These are phyloP conservation scores for Botrytis sinoallii DNA, from an alignment of 2,329 filamentous ascomycete species.

Conservation along the genomic window DNA sequence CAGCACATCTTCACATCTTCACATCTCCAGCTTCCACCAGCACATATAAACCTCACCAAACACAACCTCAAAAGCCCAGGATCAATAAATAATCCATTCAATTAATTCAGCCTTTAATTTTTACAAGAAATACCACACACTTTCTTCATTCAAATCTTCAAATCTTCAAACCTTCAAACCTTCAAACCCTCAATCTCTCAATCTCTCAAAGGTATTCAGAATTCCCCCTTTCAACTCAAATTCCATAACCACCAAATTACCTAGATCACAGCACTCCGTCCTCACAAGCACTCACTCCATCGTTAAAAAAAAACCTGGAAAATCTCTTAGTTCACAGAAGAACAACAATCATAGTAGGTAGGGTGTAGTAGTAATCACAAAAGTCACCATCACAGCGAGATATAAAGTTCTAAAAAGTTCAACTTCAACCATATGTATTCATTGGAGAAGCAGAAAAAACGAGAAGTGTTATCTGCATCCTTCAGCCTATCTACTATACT, in stretches of 20 bases:
- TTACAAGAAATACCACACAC: background rate
- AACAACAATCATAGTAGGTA: background rate
- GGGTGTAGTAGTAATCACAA: background rate
- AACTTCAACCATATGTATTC: constrained; percentile 12
- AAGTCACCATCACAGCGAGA: background rate
- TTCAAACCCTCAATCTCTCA: no score
- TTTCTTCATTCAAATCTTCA: background rate
- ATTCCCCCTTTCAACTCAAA: background rate
- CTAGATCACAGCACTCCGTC: no score
- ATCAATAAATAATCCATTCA: no score
- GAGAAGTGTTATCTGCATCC: background rate
- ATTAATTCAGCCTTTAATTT: background rate
- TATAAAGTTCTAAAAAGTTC: background rate
- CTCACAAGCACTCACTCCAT: background rate
- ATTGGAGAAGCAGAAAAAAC: background rate
- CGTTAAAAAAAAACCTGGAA: background rate
- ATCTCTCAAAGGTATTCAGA: background rate
- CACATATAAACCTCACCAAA: no score
- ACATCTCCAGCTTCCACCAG: no score
- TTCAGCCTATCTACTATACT: constrained; percentile 8
- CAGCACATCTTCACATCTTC: no score
- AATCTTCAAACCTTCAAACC: no score
- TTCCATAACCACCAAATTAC: background rate
- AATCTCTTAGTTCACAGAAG: background rate
- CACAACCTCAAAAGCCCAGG: no score